Base-by-base conservation (phyloP, 805 yeast species). In the Pichia insulana region DNA sequence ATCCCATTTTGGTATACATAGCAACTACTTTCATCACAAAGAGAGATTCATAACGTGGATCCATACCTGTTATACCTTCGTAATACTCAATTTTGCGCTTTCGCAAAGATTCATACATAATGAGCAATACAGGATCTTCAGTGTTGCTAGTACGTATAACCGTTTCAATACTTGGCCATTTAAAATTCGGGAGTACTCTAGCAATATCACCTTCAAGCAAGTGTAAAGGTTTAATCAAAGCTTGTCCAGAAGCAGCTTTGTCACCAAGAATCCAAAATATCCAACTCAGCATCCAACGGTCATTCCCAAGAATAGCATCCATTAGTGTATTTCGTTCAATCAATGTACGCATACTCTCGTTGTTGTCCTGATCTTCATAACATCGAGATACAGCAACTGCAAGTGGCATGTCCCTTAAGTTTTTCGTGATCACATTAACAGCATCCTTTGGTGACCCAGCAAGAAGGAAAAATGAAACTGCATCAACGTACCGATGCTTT, bases 1-100 rank as follows among this genome's bases (percentile, higher is more conserved):
- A 89, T 0, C 97, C 97, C 96, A 89, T 86, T 44, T 94, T 68
- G 13, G 76, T 70, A 54, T 87, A 84, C 47, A 87, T 80, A 30
- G 71, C 65, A 7, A 83, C 70, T 7, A 80, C 81, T 48, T 78
- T 74, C 11, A 74, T 53, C 13, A 88, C 71, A 53, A 81, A 79
- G 4, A 70, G 65, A 43, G 73, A 76, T 53, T 90, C 97, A 34
- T 61, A 61, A 3, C 47, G 45, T 1, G 68, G 63, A 25, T 61
- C 62, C 9, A 76, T 59, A 7, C 68, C 65, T 5, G 69, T 51
- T 0, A 80, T 68, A 2, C 80, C 83, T 43, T 67, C 56, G 36
- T 72, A 65, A 43, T 77, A 74, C 32, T 65, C 69, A 32, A 68
- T 49, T 40, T 73, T 72, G 39, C 73, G 70, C 36, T 67, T 67